Evolutionary conservation across 768 basidiomycete species (phyloP), one percentile per base, ranked within the genome.

Genomic region (Hirschioporus abietinus): DNA sequence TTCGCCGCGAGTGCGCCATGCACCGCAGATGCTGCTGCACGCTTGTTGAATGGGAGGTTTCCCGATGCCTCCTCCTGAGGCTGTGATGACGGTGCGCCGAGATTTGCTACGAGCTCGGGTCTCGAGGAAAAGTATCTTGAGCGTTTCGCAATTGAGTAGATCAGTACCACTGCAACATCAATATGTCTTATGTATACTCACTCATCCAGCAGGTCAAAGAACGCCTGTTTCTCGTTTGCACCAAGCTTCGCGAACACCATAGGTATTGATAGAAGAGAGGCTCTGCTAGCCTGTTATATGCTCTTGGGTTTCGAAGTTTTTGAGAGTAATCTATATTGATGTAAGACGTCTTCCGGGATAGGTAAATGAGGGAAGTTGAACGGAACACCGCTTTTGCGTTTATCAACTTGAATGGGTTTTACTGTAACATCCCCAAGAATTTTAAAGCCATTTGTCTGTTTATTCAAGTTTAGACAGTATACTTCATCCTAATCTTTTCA

Each of bases 201-300:
- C 92, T 93, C 92, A 74, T 93, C 92, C 36, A 93, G 79, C 25
- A 93, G 83, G 34, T 83, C 81, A 72, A 93, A 93, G 76, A 93
- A 93, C 17, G 92, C 91, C 65, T 90, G 84, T 75, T 93, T 93
- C 75, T 93, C 92, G 69, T 86, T 78, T 63, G 77, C 68, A 23
- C 84, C 79, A 60, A 93, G 82, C 70, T 84, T 88, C 65, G 90
- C 74, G 72, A 93, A 93, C 58, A 88, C 89, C 91, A 92, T 92
- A 60, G 68, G 68, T 15, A 52, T 15, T 3, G 3, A 12, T 15
- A 15, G 42, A 20, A 52, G 20, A 5, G 42, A 15, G 30, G 30
- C 30, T 30, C 30, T 30, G 30, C 30, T 30, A 52, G 42, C 1
- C 12, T 52, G 12, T 52, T 52, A 15, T 52, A 52, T 20, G 42